Percentiles rank a stretch among this genome's conserved stretches.
phyloP scores from a whole-genome alignment of 768 basidiomycete species.

The Mycena floridula region DNA sequence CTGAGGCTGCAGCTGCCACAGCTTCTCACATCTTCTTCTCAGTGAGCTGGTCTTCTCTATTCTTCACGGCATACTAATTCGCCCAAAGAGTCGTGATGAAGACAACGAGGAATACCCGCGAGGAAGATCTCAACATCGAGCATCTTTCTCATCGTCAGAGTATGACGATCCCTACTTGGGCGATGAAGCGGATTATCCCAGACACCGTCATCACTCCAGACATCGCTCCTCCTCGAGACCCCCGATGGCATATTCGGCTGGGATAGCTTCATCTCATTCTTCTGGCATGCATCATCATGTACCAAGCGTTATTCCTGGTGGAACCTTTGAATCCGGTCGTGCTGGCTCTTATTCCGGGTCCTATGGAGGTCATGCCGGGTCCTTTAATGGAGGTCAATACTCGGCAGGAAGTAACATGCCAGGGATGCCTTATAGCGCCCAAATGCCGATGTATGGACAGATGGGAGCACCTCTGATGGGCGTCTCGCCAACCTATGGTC shows the following conservation, averaged over 20 bases:
- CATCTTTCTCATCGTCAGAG: conserved; percentile 12
- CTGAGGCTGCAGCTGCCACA: conserved; percentile 64
- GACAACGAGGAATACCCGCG: conserved; percentile 25
- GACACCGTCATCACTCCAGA: conserved; percentile 28
- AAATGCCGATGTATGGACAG: too few species aligned
- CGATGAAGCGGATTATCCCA: conserved; percentile 14
- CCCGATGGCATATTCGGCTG: too few species aligned
- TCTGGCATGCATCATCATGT: too few species aligned
- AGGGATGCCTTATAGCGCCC: too few species aligned
- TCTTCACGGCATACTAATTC: background rate
- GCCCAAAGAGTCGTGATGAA: conserved; percentile 25
- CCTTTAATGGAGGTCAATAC: too few species aligned
- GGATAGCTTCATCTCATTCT: too few species aligned
- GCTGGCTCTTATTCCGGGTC: too few species aligned
- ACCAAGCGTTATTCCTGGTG: too few species aligned
- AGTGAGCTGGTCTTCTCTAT: conserved; percentile 23
- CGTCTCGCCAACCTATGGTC: background rate
- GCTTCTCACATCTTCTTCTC: conserved; percentile 54
- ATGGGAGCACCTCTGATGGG: too few species aligned
- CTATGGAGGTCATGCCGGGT: too few species aligned
- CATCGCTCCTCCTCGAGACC: conserved; percentile 23
- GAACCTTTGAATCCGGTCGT: too few species aligned
- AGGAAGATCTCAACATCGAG: conserved; percentile 14
- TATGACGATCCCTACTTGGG: conserved; percentile 36
- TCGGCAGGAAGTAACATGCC: too few species aligned